Evolutionary conservation across 495 filamentous ascomycete genomes (phyloP), one percentile per base, ranked within the genome.

Genomic region (Apiosordaria backusii): DNA sequence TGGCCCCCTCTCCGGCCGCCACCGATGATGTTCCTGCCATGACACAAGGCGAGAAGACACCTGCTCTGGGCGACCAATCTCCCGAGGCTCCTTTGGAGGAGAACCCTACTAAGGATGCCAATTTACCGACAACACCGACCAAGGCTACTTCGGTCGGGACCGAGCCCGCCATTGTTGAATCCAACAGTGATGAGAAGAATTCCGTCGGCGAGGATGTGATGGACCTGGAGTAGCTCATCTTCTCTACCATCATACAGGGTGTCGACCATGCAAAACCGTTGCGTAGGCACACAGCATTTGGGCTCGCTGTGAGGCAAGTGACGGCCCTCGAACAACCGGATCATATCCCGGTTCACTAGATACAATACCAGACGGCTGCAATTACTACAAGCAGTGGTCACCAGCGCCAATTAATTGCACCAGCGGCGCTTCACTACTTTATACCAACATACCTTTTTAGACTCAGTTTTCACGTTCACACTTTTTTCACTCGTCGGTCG

Each of bases 11-110:
- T 4, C 70, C 72, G 0, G 70, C 74, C 3, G 67, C 70, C 1
- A 70, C 71, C 0, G 72, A 75, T 4, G 70, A 72, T 57, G 70
- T 72, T 16, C 64, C 68, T 10, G 61, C 67, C 29, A 69, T 65
- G 52, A 72, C 57, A 4, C 64, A 68, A 53, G 63, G 57, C 53
- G 70, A 72, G 61, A 70, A 70, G 55, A 64, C 61, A 3, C 59
- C 65, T 16, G 62, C 61, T 6, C 50, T 63, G 54, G 63, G 53
- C 5, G 67, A 67, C 45, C 62, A 63, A 29, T 64, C 65, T 9
- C 61, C 67, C 4, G 54, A 65, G 26, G 64, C 66, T 1, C 64
- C 65, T 13, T 22, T 64, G 57, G 62, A 70, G 19, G 57, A 65
- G 4, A 57, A 10, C 9, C 58, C 60, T 0, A 23, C 35, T 19